Conservation (phyloP, 176 grass and related monocot species). For the Typha latifolia region DNA sequence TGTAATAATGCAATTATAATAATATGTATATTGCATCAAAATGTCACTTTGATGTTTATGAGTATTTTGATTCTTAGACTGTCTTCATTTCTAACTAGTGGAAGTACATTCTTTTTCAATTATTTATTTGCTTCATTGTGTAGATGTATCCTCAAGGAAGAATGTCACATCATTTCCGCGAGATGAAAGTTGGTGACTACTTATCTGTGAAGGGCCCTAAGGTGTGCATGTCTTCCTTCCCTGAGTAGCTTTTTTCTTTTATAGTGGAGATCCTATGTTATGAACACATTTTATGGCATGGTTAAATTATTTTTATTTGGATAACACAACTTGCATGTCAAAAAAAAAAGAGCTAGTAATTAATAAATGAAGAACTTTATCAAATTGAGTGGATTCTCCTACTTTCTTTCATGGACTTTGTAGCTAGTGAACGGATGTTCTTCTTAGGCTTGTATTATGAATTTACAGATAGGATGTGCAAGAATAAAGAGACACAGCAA, state of each 20-base stretch:
- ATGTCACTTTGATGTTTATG: not conserved
- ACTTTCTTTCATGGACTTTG: not conserved
- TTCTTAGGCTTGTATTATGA: not conserved
- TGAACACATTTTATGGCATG: conserved; percentile 5
- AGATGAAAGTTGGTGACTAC: conserved; percentile 90
- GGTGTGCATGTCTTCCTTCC: conserved; percentile 37
- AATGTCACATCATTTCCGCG: conserved; percentile 99
- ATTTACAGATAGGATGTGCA: not conserved
- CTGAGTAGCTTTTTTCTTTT: conserved; percentile 9
- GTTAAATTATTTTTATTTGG: not conserved
- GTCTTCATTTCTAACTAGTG: not conserved
- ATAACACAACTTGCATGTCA: too few species aligned
- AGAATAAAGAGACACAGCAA: not conserved
- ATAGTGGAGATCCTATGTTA: not conserved
- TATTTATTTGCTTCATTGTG: not conserved
- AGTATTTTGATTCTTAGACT: too few species aligned
- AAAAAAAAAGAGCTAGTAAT: too few species aligned
- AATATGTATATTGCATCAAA: not conserved
- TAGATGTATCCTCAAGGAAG: conserved; percentile 99
- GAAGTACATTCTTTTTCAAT: conserved; percentile 6
- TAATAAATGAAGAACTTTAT: too few species aligned
- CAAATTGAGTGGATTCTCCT: too few species aligned
- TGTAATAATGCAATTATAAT: not conserved
- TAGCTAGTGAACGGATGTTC: not conserved
- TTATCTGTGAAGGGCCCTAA: conserved; percentile 93